A percentile compares a stretch with the other conserved stretches of the same genome.
phyloP scores from a whole-genome alignment of 192 early-diverging fungal genomes.

The Coemansia sp. region DNA sequence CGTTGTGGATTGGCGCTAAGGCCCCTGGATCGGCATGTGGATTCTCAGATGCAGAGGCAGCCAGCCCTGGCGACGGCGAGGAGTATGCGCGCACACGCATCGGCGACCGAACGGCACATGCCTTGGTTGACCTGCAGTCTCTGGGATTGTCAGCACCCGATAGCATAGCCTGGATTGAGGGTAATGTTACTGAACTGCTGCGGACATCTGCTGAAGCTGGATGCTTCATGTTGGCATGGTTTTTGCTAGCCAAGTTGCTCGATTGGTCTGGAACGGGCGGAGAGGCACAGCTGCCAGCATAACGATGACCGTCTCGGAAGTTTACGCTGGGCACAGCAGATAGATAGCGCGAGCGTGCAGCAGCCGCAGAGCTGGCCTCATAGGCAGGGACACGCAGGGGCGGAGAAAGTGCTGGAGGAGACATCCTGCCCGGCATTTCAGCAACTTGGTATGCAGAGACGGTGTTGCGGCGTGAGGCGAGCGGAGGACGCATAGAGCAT shows the following conservation, averaged over 20 bases:
- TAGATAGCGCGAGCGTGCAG: slow-evolving; percentile 31
- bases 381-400: not conserved
- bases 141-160: slow-evolving; percentile 7
- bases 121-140: not conserved
- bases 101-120: not conserved
- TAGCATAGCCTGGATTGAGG: slow-evolving; percentile 40
- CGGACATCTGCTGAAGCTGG: not conserved
- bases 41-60: not conserved
- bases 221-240: not conserved
- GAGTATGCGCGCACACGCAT: slow-evolving; percentile 26
- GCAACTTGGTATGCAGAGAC: slow-evolving; percentile 17
- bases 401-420: slow-evolving; percentile 2
- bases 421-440: not conserved
- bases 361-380: not conserved
- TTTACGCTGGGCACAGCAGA: slow-evolving; percentile 13
- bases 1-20: not conserved
- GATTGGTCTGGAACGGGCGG: not conserved
- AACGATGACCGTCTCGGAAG: not conserved
- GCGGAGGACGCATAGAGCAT: not conserved
- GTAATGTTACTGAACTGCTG: slow-evolving; percentile 20
- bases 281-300: not conserved
- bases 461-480: slow-evolving; percentile 21
- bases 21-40: slow-evolving; percentile 2
- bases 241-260: not conserved
- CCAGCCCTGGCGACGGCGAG: slow-evolving; percentile 15